These are phyloP conservation scores for Globisporangium solare DNA, from an alignment of 352 stramenopile genomes.

Conservation along the genomic window DNA sequence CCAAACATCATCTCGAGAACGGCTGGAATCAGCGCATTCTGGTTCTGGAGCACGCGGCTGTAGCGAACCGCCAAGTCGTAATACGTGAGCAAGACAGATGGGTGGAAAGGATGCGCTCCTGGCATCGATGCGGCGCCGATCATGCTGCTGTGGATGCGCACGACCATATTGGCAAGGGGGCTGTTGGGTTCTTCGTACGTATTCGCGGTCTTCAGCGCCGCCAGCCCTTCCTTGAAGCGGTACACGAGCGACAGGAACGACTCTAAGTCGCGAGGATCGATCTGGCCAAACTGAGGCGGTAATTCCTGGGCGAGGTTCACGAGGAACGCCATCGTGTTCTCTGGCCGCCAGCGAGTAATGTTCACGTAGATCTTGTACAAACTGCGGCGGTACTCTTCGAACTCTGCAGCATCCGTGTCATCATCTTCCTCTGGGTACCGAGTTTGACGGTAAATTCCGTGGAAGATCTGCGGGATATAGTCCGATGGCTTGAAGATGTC, in stretches of 20 bases:
- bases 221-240: constrained; percentile 79
- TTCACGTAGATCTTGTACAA: constrained; percentile 88
- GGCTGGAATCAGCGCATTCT: constrained; percentile 54
- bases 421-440: constrained; percentile 70
- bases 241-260: constrained; percentile 81
- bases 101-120: constrained; percentile 24
- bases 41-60: constrained; percentile 60
- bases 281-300: constrained; percentile 41
- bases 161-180: constrained; percentile 59
- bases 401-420: constrained; percentile 75
- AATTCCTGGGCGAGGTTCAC: constrained; percentile 55
- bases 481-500: constrained; percentile 72
- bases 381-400: constrained; percentile 80
- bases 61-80: constrained; percentile 82
- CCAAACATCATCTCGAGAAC: constrained; percentile 86
- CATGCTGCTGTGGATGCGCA: constrained; percentile 66
- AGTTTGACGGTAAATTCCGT: constrained; percentile 81
- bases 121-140: constrained; percentile 27
- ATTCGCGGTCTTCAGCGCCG: constrained; percentile 52
- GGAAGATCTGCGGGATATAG: constrained; percentile 74
- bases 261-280: constrained; percentile 61
- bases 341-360: constrained; percentile 64
- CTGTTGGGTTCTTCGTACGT: constrained; percentile 62
- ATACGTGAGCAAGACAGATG: constrained; percentile 70
- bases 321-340: constrained; percentile 67